A percentile compares a stretch with the other conserved stretches of the same genome.
Conservation (phyloP, 768 basidiomycete species). For the Mycena leptocephala region DNA sequence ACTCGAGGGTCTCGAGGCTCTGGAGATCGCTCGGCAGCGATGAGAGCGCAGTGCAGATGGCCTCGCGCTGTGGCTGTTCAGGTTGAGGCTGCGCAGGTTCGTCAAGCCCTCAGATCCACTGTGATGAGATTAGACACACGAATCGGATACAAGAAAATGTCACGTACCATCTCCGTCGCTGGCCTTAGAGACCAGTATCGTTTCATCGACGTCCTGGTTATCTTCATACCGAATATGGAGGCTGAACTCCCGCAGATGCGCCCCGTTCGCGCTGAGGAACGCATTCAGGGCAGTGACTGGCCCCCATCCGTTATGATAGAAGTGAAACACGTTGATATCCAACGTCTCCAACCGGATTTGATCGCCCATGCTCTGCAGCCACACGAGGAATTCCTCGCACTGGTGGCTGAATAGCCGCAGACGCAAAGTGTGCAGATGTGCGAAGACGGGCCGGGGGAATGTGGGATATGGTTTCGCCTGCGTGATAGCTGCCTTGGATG, state of each 20-base stretch:
- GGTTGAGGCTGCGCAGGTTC: background rate
- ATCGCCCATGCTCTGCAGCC: background rate
- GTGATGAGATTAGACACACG: too few relatives aligned
- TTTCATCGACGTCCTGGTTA: background rate
- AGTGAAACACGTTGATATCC: conserved; percentile 14
- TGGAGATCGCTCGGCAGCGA: background rate
- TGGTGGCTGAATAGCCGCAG: conserved; percentile 3
- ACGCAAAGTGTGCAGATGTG: conserved; percentile 18
- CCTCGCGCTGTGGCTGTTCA: conserved; percentile 1
- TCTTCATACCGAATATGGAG: conserved; percentile 14
- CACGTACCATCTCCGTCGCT: conserved; percentile 11
- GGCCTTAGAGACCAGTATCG: background rate
- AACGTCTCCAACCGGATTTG: background rate
- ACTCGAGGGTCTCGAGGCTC: background rate
- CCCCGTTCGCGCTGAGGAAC: background rate
- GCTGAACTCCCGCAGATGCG: background rate
- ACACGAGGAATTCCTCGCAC: conserved; percentile 1
- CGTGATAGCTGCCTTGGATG: background rate
- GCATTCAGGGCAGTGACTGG: conserved; percentile 7
- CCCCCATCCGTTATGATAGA: conserved; percentile 28
- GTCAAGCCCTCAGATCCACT: conserved; percentile 21
- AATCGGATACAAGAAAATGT: background rate
- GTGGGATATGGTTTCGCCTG: background rate
- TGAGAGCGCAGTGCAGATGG: background rate
- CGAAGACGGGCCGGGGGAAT: background rate